Base-by-base conservation (phyloP, 1,139 yeast genomes). In the Pichia sp. region DNA sequence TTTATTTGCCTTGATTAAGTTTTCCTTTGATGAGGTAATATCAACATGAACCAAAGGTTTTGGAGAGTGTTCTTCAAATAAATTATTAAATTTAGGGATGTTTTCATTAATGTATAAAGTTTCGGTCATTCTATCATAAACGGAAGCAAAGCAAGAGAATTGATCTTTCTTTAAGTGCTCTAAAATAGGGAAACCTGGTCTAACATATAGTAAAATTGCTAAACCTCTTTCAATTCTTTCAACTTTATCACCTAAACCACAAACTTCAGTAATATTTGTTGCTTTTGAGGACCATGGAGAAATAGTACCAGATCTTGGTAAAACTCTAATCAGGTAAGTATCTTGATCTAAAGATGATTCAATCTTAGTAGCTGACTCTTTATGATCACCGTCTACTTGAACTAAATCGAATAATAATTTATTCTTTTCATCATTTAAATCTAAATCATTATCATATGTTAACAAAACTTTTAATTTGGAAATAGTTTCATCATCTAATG, bases 241-340 rank as follows among this genome's bases (percentile, higher is more conserved):
- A 41, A 92, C 74, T 52, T 74, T 76, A 16, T 74, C 74, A 39
- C 74, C 76, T 52, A 92, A 75, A 7, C 97, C 97, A 70, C 97
- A 88, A 46, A 86, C 95, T 50, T 80, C 80, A 45, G 94, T 79
- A 58, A 94, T 94, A 67, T 92, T 92, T 42, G 98, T 90, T 35
- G 99, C 99, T 70, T 94, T 94, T 18, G 98, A 90, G 18, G 97
- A 88, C 99, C 99, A 94, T 32, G 98, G 98, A 25, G 97, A 90
- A 56, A 92, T 89, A 24, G 98, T 92, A 52, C 98, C 98, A 11
- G 92, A 74, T 67, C 98, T 80, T 42, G 99, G 98, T 50, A 90
- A 74, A 48, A 94, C 76, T 64, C 95, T 77, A 46, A 92, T 69
- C 58, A 89, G 70, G 54, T 79, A 77, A 35, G 79, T 68, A 61